These are phyloP conservation scores for Mycena vulgaris DNA, from an alignment of 768 basidiomycete species.

Conservation along the genomic window DNA sequence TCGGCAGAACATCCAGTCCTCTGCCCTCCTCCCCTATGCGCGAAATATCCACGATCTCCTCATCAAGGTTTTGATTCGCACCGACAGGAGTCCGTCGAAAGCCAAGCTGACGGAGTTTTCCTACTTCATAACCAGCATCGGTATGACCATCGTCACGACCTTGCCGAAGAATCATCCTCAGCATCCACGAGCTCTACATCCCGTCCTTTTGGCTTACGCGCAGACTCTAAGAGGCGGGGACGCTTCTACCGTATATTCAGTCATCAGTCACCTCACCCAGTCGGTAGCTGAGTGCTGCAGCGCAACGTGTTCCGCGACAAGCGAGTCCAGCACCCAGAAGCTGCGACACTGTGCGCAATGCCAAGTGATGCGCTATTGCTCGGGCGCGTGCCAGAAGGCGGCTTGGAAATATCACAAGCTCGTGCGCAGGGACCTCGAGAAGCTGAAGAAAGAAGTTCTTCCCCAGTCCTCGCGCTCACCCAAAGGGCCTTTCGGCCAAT, in stretches of 20 bases:
- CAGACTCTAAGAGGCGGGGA: neutral
- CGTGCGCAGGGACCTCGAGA: conserved; percentile 23
- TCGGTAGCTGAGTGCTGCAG: conserved; percentile 21
- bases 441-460: conserved; percentile 6
- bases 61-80: neutral
- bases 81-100: neutral
- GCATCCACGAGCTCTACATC: neutral
- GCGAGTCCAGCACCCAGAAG: conserved; percentile 18
- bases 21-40: conserved; percentile 1
- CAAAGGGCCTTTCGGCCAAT: neutral
- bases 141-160: neutral
- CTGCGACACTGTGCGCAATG: conserved; percentile 18
- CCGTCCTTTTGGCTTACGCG: neutral
- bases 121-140: neutral
- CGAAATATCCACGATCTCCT: neutral
- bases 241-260: neutral
- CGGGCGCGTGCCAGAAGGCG: conserved; percentile 5
- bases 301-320: conserved; percentile 8
- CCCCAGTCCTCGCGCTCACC: neutral
- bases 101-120: neutral
- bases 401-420: conserved; percentile 27
- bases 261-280: neutral
- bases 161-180: conserved; percentile 3
- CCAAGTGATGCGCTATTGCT: conserved; percentile 27
- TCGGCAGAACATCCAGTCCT: conserved; percentile 9